These are phyloP conservation scores for Podosphaera fusca DNA, from an alignment of 2,329 filamentous ascomycete genomes.

Conservation along the genomic window DNA sequence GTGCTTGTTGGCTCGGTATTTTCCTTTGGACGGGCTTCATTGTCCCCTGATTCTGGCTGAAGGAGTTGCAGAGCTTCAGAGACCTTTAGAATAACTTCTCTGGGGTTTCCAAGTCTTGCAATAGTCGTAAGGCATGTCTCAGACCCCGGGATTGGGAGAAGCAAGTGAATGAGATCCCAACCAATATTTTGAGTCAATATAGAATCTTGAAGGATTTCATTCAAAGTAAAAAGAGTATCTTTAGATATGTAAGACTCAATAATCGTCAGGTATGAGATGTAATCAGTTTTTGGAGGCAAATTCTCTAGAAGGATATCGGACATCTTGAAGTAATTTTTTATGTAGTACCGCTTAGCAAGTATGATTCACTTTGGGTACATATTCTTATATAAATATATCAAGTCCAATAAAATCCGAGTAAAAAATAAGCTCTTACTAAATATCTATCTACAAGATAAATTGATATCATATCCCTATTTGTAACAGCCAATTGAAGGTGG, in stretches of 20 bases:
- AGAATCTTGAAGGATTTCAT: constrained; percentile 44
- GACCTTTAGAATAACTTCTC: constrained; percentile 62
- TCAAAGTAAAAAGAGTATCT: constrained; percentile 41
- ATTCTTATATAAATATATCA: no score
- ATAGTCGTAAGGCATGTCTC: constrained; percentile 51
- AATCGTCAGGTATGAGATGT: constrained; percentile 57
- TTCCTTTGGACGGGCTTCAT: constrained; percentile 5
- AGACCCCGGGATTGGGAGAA: constrained; percentile 44
- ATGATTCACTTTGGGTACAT: neutral
- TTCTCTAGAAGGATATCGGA: constrained; percentile 13
- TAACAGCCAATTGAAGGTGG: no score
- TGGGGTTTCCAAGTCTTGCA: constrained; percentile 54
- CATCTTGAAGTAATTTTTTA: constrained; percentile 4
- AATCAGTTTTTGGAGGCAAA: constrained; percentile 32
- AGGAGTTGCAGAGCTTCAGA: constrained; percentile 46
- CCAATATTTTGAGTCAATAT: constrained; percentile 54
- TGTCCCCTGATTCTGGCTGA: constrained; percentile 20
- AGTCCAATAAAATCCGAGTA: no score
- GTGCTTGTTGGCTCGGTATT: constrained; percentile 10
- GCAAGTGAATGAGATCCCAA: constrained; percentile 61
- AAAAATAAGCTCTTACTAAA: no score
- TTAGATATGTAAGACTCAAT: constrained; percentile 49
- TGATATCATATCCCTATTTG: no score
- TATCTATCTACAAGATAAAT: no score
- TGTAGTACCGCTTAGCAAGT: neutral